Conservation (phyloP, 1,139 yeast species). For the Sugiyamaella neomexicana region DNA sequence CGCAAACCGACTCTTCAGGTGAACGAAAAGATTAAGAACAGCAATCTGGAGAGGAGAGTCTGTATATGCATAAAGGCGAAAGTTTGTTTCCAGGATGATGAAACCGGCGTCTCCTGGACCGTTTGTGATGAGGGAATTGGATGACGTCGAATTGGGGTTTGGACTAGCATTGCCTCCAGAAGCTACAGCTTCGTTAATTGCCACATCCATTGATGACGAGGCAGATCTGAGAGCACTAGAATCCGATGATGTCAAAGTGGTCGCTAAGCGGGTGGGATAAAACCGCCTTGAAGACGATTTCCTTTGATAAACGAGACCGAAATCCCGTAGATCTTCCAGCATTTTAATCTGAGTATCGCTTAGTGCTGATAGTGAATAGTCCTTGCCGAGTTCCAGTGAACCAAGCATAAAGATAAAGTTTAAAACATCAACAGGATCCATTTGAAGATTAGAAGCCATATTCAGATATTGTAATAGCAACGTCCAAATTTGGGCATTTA, state of each 20-base stretch:
- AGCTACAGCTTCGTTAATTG: conserved; percentile 23
- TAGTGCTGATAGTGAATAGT: conserved; percentile 69
- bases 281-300: conserved; percentile 62
- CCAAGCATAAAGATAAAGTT: conserved; percentile 93
- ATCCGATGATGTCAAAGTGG: conserved; percentile 79
- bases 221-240: conserved; percentile 41
- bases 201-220: conserved; percentile 36
- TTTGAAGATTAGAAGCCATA: conserved; percentile 76
- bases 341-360: conserved; percentile 81
- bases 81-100: conserved; percentile 88
- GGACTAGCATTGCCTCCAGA: conserved; percentile 28
- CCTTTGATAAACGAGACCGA: conserved; percentile 85
- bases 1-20: conserved; percentile 76
- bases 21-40: conserved; percentile 82
- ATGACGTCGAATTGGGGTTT: conserved; percentile 18
- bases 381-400: conserved; percentile 84
- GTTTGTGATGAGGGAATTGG: conserved; percentile 26
- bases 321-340: conserved; percentile 87
- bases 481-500: conserved; percentile 95
- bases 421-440: conserved; percentile 96
- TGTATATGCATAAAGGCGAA: conserved; percentile 89
- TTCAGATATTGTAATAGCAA: conserved; percentile 80
- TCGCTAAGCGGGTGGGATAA: conserved; percentile 89
- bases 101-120: conserved; percentile 45
- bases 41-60: conserved; percentile 95